phyloP scores from a whole-genome alignment of 495 filamentous ascomycete genomes.

The Penicillium diatomitis region DNA sequence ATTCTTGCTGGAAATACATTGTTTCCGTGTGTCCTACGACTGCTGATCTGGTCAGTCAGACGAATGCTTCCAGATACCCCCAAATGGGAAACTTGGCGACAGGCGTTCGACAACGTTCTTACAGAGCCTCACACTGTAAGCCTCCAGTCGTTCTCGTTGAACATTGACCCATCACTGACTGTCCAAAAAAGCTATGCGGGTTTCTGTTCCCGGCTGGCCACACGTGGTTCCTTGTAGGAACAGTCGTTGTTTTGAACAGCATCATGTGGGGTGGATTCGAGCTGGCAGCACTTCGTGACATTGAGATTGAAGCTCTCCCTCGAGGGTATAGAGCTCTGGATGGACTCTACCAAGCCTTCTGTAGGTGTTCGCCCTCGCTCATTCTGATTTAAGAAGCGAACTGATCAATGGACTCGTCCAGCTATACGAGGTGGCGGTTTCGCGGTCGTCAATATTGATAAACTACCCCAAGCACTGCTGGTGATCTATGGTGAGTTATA shows the following conservation, averaged over 20 bases:
- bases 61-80: slow-evolving; percentile 33
- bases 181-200: slow-evolving; percentile 43
- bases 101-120: slow-evolving; percentile 63
- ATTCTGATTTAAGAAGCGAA: neutral
- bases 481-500: slow-evolving; percentile 49
- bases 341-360: slow-evolving; percentile 71
- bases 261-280: slow-evolving; percentile 77
- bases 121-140: slow-evolving; percentile 58
- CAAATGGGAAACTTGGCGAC: slow-evolving; percentile 37
- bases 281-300: slow-evolving; percentile 62
- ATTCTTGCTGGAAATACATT: slow-evolving; percentile 77
- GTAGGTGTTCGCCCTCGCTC: slow-evolving; percentile 6
- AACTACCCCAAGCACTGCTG: slow-evolving; percentile 60
- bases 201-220: slow-evolving; percentile 66
- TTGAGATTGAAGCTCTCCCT: slow-evolving; percentile 45
- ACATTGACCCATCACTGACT: too few species aligned
- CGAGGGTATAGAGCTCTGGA: slow-evolving; percentile 53
- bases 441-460: slow-evolving; percentile 62
- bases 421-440: slow-evolving; percentile 77
- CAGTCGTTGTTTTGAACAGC: slow-evolving; percentile 61
- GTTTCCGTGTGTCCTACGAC: slow-evolving; percentile 65
- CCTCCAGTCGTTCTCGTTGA: too few species aligned
- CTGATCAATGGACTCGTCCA: slow-evolving; percentile 1
- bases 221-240: slow-evolving; percentile 68
- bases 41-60: slow-evolving; percentile 56